Conservation (phyloP, 2,329 filamentous ascomycete species). For the Sordariomycetes sp. region DNA sequence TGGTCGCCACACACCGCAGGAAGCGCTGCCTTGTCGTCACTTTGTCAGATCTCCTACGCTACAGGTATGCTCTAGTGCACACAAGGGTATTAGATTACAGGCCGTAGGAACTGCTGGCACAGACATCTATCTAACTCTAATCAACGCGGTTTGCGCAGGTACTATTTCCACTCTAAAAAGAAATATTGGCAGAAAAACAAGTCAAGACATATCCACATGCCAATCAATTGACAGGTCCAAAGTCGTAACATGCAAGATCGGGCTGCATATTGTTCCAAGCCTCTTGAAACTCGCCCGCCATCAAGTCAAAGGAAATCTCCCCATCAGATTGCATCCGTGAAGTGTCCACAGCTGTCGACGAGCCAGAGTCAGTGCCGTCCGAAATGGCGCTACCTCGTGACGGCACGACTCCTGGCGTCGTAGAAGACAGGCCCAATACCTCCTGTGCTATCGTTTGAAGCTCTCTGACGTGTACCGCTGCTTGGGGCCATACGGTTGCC, state of each 20-base stretch:
- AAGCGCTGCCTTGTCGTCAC: no score
- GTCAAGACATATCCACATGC: no score
- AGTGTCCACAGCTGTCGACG: neutral
- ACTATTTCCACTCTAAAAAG: no score
- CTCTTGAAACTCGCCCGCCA: neutral
- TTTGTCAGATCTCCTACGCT: no score
- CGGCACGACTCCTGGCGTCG: neutral
- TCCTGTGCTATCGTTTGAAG: constrained; percentile 26
- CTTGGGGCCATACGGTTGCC: constrained; percentile 24
- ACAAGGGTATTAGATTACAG: no score
- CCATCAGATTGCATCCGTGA: neutral
- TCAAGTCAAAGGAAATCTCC: neutral
- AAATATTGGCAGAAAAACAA: no score
- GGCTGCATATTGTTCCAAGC: neutral
- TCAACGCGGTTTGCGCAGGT: no score
- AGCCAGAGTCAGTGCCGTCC: neutral
- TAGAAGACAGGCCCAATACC: constrained; percentile 11
- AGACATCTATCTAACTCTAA: neutral
- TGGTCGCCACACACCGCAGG: no score
- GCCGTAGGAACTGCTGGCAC: no score
- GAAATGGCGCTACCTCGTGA: neutral
- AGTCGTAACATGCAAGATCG: neutral
- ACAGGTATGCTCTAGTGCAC: no score
- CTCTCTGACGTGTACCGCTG: constrained; percentile 22
- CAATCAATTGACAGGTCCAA: neutral